Evolutionary conservation across 306 rosid species (phyloP).

Genomic region (Begonia masoniana): DNA sequence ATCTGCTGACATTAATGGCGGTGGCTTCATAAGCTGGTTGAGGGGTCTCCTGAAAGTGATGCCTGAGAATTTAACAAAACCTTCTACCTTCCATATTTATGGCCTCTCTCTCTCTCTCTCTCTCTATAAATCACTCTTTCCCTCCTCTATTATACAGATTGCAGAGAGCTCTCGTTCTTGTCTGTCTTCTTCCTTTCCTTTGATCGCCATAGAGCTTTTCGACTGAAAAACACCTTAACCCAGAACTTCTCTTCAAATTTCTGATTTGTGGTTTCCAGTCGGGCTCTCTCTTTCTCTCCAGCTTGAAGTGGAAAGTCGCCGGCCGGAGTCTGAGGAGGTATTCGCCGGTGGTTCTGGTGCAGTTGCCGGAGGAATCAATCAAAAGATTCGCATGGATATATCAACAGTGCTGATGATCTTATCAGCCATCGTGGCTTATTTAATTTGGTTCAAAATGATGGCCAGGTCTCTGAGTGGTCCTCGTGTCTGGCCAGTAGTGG

Average conservation of each 20-base stretch:
- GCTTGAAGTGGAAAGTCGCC: not conserved
- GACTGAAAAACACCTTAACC: not conserved
- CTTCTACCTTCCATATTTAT: conserved; percentile 8
- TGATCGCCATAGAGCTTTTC: not conserved
- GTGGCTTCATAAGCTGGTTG: not conserved
- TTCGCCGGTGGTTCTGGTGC: no score
- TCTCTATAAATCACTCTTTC: not conserved
- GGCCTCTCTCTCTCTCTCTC: not conserved
- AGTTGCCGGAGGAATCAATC: not conserved
- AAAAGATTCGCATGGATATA: conserved; percentile 24
- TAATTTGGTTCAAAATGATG: conserved; percentile 48
- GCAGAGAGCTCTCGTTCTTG: not conserved
- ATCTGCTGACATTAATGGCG: conserved; percentile 4
- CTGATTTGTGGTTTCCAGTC: not conserved
- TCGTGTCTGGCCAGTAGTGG: conserved; percentile 83
- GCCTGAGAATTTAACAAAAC: not conserved
- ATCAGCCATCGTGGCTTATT: conserved; percentile 39
- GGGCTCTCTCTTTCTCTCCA: not conserved
- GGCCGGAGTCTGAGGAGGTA: not conserved
- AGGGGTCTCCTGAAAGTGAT: not conserved
- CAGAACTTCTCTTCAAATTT: not conserved
- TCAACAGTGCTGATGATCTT: conserved; percentile 34
- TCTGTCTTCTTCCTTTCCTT: not conserved
- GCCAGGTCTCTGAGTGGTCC: conserved; percentile 52
- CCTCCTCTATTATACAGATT: not conserved